A percentile compares a stretch with the other conserved stretches of the same genome.
Conservation (phyloP, 2,329 filamentous ascomycete genomes). For the Colletotrichum orbiculare region DNA sequence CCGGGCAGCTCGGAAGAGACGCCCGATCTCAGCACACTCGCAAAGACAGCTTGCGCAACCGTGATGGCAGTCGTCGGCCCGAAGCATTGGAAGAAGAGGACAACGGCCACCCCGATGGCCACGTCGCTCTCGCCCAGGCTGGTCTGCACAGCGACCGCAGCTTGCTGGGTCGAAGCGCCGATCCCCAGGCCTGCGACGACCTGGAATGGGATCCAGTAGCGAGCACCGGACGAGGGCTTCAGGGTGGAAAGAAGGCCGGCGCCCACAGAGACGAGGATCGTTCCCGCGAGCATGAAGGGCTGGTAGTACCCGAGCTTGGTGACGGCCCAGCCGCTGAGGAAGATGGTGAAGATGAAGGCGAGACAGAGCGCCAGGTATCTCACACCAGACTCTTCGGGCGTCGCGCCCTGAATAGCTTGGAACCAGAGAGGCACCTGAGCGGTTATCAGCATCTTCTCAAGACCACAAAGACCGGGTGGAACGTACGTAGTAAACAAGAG, state of each 20-base stretch:
- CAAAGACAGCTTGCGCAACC: conserved; percentile 17
- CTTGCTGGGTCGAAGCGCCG: conserved; percentile 24
- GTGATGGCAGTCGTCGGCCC: conserved; percentile 23
- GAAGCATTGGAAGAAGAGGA: conserved; percentile 25
- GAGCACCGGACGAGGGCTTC: conserved; percentile 39
- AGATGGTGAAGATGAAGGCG: conserved; percentile 42
- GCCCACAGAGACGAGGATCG: conserved; percentile 44
- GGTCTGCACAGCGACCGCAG: conserved; percentile 23
- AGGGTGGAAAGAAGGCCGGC: conserved; percentile 22
- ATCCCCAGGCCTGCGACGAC: conserved; percentile 25
- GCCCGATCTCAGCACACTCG: not conserved
- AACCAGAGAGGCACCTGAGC: conserved; percentile 47
- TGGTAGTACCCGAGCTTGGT: conserved; percentile 49
- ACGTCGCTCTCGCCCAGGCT: conserved; percentile 3
- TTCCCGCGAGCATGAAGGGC: conserved; percentile 46
- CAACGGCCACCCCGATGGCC: conserved; percentile 16
- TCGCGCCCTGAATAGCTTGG: conserved; percentile 47
- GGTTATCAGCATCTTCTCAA: no score
- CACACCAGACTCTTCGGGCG: conserved; percentile 46
- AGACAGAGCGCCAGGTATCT: conserved; percentile 45
- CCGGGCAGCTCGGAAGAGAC: not conserved
- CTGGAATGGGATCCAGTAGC: conserved; percentile 47
- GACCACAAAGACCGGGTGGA: no score
- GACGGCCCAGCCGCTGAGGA: conserved; percentile 37
- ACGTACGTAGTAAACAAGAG: conserved; percentile 21